Conservation (phyloP, 202 grass and related monocot genomes). For the Schoenoplectus tabernaemontani region DNA sequence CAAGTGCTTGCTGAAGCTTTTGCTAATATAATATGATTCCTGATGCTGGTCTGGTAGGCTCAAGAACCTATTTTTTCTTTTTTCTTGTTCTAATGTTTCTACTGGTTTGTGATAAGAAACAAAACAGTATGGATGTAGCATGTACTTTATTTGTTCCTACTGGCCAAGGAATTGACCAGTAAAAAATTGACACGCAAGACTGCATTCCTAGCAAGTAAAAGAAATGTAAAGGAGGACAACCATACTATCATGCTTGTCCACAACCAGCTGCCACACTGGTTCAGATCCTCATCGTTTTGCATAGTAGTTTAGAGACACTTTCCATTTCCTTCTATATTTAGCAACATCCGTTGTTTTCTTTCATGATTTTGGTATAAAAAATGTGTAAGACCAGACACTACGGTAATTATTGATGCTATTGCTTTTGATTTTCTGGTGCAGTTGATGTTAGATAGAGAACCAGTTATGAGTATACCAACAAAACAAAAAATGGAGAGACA, state of each 20-base stretch:
- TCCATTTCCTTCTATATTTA: neutral
- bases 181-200: neutral
- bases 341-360: neutral
- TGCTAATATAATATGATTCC: neutral
- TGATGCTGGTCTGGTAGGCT: neutral
- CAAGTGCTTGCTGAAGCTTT: neutral
- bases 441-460: slow-evolving; percentile 64
- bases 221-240: neutral
- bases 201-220: neutral
- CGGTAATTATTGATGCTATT: neutral
- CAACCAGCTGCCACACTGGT: neutral
- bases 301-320: neutral
- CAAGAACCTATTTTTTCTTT: neutral
- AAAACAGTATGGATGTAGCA: neutral
- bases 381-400: neutral
- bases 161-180: neutral
- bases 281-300: neutral
- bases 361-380: neutral
- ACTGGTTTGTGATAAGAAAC: neutral
- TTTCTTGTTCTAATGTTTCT: neutral
- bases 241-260: neutral
- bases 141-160: neutral
- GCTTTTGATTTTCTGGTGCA: slow-evolving; percentile 17
- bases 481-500: slow-evolving; percentile 83
- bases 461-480: slow-evolving; percentile 38